Evolutionary conservation across 2,329 filamentous ascomycete species (phyloP), one percentile per base, ranked within the genome.

Genomic region (Trichoderma polysporum): DNA sequence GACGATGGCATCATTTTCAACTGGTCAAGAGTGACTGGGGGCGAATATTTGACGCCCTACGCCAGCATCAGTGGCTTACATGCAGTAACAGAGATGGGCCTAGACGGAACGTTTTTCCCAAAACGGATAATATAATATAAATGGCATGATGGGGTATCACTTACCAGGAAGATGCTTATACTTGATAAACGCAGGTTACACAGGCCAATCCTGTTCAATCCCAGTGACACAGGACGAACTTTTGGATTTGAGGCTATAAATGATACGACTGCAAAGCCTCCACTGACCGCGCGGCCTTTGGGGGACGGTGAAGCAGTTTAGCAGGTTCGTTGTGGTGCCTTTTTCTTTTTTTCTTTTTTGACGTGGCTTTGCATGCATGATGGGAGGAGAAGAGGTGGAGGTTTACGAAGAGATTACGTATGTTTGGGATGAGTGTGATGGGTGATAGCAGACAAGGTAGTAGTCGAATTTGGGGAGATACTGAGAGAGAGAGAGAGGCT

Each of bases 271-370:
- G 47, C 4, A 31, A 7, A 12, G 8, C 19, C 60, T 47, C 60
- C 60, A 56, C 60, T 47, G 60, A 52, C 35, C 60, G 50, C 60
- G 60, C 50, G 50, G 37, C 60, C 50, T 54, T 27, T 35, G 33
- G 33, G 29, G n/a, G 19, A 31, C 25, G 49, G 60, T 22, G 37
- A 63, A 45, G 41, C 41, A 45, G 60, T 17, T 52, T 7, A 19
- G 41, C 27, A 49, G 17, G 31, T 27, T 39, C 13, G 35, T 13
- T 37, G 2, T 50, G 22, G 17, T 39, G 22, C 17, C 37, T n/a
- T 13, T 50, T 25, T 9, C 25, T 39, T 22, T 31, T 57, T 17
- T 19, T 31, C 37, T 39, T 57, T 27, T 25, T 61, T 61, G 57
- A 50, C 45, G 49, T 54, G 45, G 49, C 60, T 63, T 63, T 27